Evolutionary conservation across 1,284 basidiomycete genomes (phyloP).

Genomic region (Tilletia walkeri): DNA sequence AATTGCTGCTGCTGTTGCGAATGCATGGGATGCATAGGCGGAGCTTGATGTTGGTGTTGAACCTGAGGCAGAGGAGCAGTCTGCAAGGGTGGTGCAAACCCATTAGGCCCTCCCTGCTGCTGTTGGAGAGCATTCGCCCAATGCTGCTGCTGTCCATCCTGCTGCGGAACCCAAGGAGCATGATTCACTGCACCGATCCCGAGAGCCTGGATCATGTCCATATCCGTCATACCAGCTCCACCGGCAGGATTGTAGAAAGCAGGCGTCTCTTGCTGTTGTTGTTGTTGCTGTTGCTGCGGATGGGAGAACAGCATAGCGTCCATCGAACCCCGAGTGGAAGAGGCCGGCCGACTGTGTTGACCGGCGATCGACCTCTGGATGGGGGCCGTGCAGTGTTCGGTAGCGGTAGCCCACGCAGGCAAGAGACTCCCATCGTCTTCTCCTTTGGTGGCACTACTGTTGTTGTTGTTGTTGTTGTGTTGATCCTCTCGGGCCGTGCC

Average conservation of each 20-base stretch:
- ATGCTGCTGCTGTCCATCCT: not conserved
- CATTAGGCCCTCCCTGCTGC: not conserved
- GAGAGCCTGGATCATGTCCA: not conserved
- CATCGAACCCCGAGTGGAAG: not conserved
- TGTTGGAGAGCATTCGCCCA: not conserved
- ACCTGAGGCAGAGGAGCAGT: not conserved
- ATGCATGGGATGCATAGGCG: not conserved
- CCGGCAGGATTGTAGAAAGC: not conserved
- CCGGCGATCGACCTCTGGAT: too few relatives aligned
- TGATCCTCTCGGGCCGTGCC: too few relatives aligned
- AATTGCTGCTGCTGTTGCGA: not conserved
- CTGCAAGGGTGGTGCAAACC: not conserved
- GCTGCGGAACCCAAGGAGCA: not conserved
- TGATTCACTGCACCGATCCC: not conserved
- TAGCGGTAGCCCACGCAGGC: slow-evolving; percentile 8
- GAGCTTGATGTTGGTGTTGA: slow-evolving; percentile 3
- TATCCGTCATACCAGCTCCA: not conserved
- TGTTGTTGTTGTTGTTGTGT: too few relatives aligned
- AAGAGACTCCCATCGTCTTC: not conserved
- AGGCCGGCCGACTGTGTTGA: too few relatives aligned
- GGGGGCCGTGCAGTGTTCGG: not conserved
- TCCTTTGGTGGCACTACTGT: not conserved
- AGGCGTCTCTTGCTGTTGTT: not conserved
- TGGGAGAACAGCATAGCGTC: slow-evolving; percentile 9
- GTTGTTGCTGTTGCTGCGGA: not conserved